Percentiles rank a stretch among this genome's conserved stretches.
phyloP scores from a whole-genome alignment of 257 asterid genomes.

The Solanum pinnatisectum region DNA sequence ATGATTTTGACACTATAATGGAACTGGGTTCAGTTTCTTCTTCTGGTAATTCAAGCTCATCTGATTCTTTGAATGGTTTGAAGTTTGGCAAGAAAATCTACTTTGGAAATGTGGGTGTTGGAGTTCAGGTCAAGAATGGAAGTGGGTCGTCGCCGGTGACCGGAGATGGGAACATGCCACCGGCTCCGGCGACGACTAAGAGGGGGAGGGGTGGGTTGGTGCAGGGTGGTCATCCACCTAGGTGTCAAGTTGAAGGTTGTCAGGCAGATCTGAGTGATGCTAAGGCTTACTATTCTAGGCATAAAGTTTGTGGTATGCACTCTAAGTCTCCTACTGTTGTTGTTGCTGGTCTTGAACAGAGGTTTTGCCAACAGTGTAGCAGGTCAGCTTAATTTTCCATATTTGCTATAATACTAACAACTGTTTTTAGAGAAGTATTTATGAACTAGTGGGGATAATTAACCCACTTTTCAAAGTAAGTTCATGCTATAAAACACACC shows the following conservation, averaged over 20 bases:
- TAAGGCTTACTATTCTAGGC: conserved; percentile 91
- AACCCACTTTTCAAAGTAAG: background rate
- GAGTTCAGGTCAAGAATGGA: background rate
- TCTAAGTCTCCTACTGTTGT: conserved; percentile 68
- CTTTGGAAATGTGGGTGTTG: conserved; percentile 40
- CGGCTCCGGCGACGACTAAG: conserved; percentile 46
- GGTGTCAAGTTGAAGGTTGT: conserved; percentile 97
- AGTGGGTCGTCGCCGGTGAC: conserved; percentile 7
- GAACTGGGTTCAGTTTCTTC: conserved; percentile 54
- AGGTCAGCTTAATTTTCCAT: conserved; percentile 34
- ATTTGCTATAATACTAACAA: background rate
- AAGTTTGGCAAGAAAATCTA: conserved; percentile 78
- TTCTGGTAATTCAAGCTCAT: conserved; percentile 30
- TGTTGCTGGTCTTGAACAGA: conserved; percentile 83
- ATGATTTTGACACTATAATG: conserved; percentile 25
- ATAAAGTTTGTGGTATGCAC: conserved; percentile 83
- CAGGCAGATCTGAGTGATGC: conserved; percentile 84
- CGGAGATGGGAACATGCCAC: conserved; percentile 2
- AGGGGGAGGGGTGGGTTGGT: conserved; percentile 43
- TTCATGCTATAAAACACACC: background rate
- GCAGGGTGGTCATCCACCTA: conserved; percentile 59
- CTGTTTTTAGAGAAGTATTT: background rate
- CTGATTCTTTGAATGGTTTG: conserved; percentile 53
- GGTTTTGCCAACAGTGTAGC: conserved; percentile 99
- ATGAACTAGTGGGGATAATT: background rate